Evolutionary conservation across 345 rosid species (phyloP).

Genomic region (Mercurialis annua): DNA sequence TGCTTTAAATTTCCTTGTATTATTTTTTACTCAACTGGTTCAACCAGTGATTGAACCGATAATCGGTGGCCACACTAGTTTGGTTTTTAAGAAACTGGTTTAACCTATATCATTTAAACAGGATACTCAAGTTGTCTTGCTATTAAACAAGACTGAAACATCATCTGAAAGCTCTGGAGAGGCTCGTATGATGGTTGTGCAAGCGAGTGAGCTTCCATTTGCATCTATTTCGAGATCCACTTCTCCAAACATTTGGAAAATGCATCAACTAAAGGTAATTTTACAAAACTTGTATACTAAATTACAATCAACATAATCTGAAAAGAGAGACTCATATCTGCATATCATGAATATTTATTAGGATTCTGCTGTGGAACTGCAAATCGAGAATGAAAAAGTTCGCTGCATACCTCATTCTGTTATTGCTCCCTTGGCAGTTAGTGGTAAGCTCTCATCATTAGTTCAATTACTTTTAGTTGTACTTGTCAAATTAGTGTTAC

Average conservation of each 20-base stretch:
- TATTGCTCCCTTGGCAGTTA: constrained; percentile 69
- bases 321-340: not conserved
- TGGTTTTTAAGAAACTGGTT: not conserved
- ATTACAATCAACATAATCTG: not conserved
- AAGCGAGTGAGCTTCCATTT: constrained; percentile 67
- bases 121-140: constrained; percentile 67
- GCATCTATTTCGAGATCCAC: constrained; percentile 45
- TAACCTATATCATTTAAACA: constrained; percentile 29
- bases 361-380: constrained; percentile 49
- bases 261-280: constrained; percentile 61
- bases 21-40: too few relatives aligned
- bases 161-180: constrained; percentile 61
- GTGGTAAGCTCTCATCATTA: constrained; percentile 48
- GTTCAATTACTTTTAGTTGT: not conserved
- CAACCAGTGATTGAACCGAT: too few relatives aligned
- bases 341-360: constrained; percentile 5
- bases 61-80: too few relatives aligned
- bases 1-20: too few relatives aligned
- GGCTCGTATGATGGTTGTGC: constrained; percentile 75
- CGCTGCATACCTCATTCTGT: constrained; percentile 62
- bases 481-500: not conserved
- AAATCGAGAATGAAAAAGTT: constrained; percentile 64
- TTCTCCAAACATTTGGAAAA: constrained; percentile 43
- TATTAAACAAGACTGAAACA: constrained; percentile 46
- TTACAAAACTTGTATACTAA: constrained; percentile 7